Evolutionary conservation across 2,329 filamentous ascomycete species (phyloP).

Genomic region (Diplodia corticola): DNA sequence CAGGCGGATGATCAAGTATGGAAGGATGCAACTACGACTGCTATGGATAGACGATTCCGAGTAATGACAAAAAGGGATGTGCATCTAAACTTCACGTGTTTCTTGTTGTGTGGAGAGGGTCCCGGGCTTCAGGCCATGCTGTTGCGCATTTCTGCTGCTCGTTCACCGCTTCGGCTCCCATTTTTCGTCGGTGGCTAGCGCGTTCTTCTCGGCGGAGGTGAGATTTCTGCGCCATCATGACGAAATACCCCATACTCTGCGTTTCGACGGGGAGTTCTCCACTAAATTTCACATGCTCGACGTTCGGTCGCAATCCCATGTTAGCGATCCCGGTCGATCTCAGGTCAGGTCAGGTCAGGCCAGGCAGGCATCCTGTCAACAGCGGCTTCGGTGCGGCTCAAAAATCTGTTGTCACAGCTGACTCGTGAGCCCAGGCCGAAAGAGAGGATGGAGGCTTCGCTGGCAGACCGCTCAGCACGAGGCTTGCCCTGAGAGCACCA

Average conservation of each 20-base stretch:
- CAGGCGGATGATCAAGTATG: constrained; percentile 1
- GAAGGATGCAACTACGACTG: constrained; percentile 20
- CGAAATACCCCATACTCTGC: constrained; percentile 4
- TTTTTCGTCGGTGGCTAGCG: constrained; percentile 4
- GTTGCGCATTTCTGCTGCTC: not conserved
- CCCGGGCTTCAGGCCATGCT: not conserved
- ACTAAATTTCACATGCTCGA: constrained; percentile 8
- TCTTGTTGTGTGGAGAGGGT: not conserved
- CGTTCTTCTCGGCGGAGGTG: not conserved
- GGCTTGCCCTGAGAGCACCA: not conserved
- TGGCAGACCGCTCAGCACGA: not conserved
- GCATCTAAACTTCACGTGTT: constrained; percentile 11
- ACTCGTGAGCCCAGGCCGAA: not conserved
- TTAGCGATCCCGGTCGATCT: not conserved
- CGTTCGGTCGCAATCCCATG: not conserved
- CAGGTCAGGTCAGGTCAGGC: not conserved
- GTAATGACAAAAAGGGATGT: constrained; percentile 22
- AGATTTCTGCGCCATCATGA: constrained; percentile 8
- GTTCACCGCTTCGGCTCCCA: constrained; percentile 6
- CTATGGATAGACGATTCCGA: constrained; percentile 22
- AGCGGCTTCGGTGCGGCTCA: not conserved
- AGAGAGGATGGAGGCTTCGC: not conserved
- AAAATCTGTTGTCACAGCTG: not conserved
- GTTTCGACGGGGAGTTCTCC: not conserved
- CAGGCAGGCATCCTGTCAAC: not conserved